phyloP scores from a whole-genome alignment of 1,139 yeast genomes.

The Candida tetrigidarum region DNA sequence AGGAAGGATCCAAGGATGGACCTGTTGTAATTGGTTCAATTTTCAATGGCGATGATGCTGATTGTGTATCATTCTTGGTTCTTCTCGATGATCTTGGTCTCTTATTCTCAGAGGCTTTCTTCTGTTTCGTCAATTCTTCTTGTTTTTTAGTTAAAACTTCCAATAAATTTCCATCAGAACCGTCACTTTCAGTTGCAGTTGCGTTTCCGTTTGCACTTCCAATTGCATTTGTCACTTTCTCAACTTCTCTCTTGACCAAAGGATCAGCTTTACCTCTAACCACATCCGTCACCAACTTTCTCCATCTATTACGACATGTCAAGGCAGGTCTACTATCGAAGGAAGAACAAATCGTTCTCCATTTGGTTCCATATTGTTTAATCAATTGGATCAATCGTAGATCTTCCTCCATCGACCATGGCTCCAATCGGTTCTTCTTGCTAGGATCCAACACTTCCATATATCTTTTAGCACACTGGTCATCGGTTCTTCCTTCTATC shows the following conservation, averaged over 20 bases:
- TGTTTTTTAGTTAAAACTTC: conserved; percentile 19
- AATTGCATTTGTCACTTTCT: conserved; percentile 35
- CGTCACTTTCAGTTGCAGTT: no score
- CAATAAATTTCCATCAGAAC: conserved; percentile 15
- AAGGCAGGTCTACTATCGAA: conserved; percentile 84
- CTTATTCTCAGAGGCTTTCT: conserved; percentile 8
- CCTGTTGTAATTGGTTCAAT: no score
- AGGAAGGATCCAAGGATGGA: no score
- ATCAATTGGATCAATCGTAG: conserved; percentile 66
- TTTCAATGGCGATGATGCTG: conserved; percentile 1
- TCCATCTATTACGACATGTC: conserved; percentile 92
- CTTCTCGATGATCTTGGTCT: conserved; percentile 7
- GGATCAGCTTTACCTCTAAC: conserved; percentile 61
- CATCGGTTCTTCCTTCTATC: conserved; percentile 88
- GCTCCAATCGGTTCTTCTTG: conserved; percentile 74
- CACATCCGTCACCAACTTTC: conserved; percentile 79
- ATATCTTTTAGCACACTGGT: conserved; percentile 92
- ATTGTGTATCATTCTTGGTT: not conserved
- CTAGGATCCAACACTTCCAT: conserved; percentile 86
- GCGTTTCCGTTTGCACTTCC: no score
- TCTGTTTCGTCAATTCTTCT: conserved; percentile 15
- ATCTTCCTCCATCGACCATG: conserved; percentile 86
- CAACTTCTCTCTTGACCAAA: conserved; percentile 39
- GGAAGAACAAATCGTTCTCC: conserved; percentile 79
- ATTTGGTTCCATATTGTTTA: conserved; percentile 79